Percentiles rank a stretch among this genome's conserved stretches.
Evolutionary conservation across 306 rosid species (phyloP).

Genomic region (Leucaena leucocephala): DNA sequence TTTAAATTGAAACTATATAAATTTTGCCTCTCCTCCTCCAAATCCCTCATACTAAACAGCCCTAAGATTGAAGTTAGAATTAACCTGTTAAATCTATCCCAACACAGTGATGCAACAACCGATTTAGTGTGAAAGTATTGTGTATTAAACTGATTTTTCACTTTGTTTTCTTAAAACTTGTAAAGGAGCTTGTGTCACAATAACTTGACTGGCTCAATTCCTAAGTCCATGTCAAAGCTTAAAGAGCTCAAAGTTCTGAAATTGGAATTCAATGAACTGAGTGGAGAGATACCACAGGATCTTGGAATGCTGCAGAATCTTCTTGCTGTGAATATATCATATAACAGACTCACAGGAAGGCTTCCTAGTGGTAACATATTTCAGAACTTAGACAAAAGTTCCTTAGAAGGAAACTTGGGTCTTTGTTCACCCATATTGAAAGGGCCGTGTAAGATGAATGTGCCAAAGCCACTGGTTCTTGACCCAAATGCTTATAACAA

Average conservation of each 20-base stretch:
- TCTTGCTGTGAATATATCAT: conserved; percentile 82
- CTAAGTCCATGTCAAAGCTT: conserved; percentile 70
- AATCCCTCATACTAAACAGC: too few relatives aligned
- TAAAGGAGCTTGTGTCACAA: conserved; percentile 87
- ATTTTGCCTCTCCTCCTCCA: too few relatives aligned
- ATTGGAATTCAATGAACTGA: conserved; percentile 74
- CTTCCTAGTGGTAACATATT: conserved; percentile 75
- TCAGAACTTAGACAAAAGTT: conserved; percentile 77
- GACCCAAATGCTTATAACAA: conserved; percentile 72
- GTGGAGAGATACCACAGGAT: conserved; percentile 92
- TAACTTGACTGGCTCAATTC: conserved; percentile 70
- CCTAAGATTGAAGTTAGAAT: not conserved
- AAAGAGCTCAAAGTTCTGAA: conserved; percentile 71
- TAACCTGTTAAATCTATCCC: not conserved
- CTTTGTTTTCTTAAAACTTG: not conserved
- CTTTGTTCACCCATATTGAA: conserved; percentile 81
- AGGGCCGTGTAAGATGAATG: conserved; percentile 92
- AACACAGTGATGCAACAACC: not conserved
- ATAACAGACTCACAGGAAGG: conserved; percentile 83
- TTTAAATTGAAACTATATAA: too few relatives aligned
- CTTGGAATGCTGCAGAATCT: conserved; percentile 78
- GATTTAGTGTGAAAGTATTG: not conserved
- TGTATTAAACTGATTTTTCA: conserved; percentile 14
- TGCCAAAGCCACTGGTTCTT: conserved; percentile 88
- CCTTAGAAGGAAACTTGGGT: conserved; percentile 86